Evolutionary conservation across 2,329 filamentous ascomycete genomes (phyloP).

Genomic region (Penicillium fuscoglaucum): DNA sequence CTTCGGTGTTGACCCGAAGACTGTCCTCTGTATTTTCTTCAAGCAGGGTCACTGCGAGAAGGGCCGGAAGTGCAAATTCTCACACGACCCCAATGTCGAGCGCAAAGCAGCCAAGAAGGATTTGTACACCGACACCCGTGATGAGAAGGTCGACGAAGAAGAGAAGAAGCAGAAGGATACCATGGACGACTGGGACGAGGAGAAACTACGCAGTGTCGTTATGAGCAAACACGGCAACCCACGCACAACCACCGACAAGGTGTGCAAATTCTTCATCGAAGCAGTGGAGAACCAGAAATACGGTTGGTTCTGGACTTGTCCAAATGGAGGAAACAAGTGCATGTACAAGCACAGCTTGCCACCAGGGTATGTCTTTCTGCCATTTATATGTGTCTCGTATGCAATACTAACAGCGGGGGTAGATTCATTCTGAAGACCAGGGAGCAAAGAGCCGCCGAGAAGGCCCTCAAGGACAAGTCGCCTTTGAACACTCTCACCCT

Average conservation of each 20-base stretch:
- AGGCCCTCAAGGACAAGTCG: slow-evolving; percentile 92
- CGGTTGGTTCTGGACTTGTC: slow-evolving; percentile 98
- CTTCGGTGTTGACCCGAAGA: slow-evolving; percentile 97
- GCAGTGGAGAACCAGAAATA: slow-evolving; percentile 99
- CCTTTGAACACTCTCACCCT: slow-evolving; percentile 91
- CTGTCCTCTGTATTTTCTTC: slow-evolving; percentile 91
- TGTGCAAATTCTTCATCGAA: slow-evolving; percentile 98
- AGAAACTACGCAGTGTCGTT: slow-evolving; percentile 87
- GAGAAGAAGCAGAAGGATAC: slow-evolving; percentile 81
- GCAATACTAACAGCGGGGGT: slow-evolving; percentile 17
- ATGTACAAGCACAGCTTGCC: slow-evolving; percentile 97
- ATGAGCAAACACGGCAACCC: slow-evolving; percentile 97
- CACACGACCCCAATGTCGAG: slow-evolving; percentile 84
- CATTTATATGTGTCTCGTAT: neutral
- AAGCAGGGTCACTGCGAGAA: slow-evolving; percentile 98
- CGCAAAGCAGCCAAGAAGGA: slow-evolving; percentile 91
- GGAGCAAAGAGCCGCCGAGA: slow-evolving; percentile 92
- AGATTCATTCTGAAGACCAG: slow-evolving; percentile 97
- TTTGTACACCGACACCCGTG: slow-evolving; percentile 81
- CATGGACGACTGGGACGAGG: slow-evolving; percentile 96
- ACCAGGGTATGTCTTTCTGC: slow-evolving; percentile 68
- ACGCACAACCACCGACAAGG: slow-evolving; percentile 91
- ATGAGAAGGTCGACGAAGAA: slow-evolving; percentile 65
- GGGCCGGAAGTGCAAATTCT: slow-evolving; percentile 97
- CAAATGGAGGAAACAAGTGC: slow-evolving; percentile 95